phyloP scores from a whole-genome alignment of 768 basidiomycete species.

The Amylocystis lapponica region DNA sequence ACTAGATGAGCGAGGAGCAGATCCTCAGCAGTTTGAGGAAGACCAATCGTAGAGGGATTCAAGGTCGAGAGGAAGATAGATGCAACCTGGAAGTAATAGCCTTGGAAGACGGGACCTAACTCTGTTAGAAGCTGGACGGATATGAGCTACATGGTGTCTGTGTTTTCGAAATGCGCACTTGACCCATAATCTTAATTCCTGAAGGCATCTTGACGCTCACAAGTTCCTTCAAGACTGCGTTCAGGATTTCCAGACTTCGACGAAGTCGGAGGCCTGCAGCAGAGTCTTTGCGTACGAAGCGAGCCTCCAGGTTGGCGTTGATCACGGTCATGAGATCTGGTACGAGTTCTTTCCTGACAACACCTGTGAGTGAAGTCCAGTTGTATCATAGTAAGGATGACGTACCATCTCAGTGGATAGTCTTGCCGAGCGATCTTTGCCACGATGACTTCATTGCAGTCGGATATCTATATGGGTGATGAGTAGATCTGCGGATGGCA shows the following conservation, averaged over 20 bases:
- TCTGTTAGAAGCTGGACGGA: conserved; percentile 57
- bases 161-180: conserved; percentile 31
- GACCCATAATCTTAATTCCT: conserved; percentile 60
- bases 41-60: conserved; percentile 27
- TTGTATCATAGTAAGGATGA: background rate
- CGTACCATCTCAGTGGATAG: conserved; percentile 68
- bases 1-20: conserved; percentile 59
- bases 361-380: background rate
- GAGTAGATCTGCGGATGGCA: too few species aligned
- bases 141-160: conserved; percentile 2
- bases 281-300: conserved; percentile 34
- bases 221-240: conserved; percentile 66
- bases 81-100: conserved; percentile 56
- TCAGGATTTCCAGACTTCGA: conserved; percentile 58
- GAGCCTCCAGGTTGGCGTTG: conserved; percentile 43
- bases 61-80: conserved; percentile 30
- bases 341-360: conserved; percentile 54
- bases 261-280: conserved; percentile 44
- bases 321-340: conserved; percentile 49
- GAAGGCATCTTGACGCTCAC: conserved; percentile 62
- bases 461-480: conserved; percentile 55
- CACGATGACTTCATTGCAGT: conserved; percentile 70
- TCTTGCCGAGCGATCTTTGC: conserved; percentile 76
- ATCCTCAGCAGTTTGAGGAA: conserved; percentile 36
- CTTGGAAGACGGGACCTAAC: conserved; percentile 48